Evolutionary conservation across 257 asterid species (phyloP), one percentile per base, ranked within the genome.

Genomic region (Nicotiana undulata): DNA sequence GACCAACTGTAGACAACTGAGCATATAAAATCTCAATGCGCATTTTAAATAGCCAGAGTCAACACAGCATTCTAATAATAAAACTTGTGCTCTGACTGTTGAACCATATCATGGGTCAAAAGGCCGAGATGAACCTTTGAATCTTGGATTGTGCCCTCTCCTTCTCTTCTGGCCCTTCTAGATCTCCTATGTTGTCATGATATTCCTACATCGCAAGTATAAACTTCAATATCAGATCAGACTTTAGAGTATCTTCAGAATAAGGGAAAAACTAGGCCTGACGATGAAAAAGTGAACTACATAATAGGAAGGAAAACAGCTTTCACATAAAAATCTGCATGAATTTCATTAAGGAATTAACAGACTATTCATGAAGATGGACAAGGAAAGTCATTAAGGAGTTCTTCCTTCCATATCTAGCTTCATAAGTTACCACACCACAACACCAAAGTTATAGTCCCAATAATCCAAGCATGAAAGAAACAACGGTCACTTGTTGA

Each of bases 161-260:
- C 84, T 87, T 96, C 95, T 96, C 98, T 86, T 96, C 99, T 28
- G 98, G 98, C 13, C 99, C 99, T 49, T 91, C 97, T 77, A 94
- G 92, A 86, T 96, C 99, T 17, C 99, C 99, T 22, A 94, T 93
- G 77, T 92, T 89, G 90, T 92, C 97, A 28, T 92, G 97, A 83
- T 92, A 96, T 87, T 96, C 98, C 98, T 93, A 91, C 20, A 2
- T 32, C 20, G 44, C 52, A 67, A 24, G 78, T 46, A 46, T 49
- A 46, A 63, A 72, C 61, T 49, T 72, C 61, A 74, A 74, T 24
- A 49, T 24, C 26, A 46, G 51, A 74, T 46, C 61, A 46, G 60
- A 74, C 61, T 74, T 74, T 24, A 74, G 32, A 24, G 24, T 24
- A 24, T 15, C 59, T 74, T 49, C 61, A 74, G 26, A 74, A 15